Base-by-base conservation (phyloP, 164 flowering plant species). In the Buxus sempervirens region DNA sequence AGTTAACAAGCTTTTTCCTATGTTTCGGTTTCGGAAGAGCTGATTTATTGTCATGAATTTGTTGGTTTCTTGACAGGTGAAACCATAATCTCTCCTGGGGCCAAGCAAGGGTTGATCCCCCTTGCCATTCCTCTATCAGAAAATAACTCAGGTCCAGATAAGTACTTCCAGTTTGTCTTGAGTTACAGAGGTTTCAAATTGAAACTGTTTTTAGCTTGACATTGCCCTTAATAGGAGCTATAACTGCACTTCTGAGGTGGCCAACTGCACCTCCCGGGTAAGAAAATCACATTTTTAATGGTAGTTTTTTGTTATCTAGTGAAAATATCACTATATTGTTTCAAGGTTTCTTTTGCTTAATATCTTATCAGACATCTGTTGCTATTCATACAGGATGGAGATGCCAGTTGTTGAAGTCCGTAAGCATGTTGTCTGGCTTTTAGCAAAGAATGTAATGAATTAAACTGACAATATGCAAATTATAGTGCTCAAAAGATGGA, bases 391-490 rank as follows among this genome's bases (percentile, higher is more conserved):
- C 88, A 93, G 98, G 73, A 87, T 91, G 96, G 96, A 94, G 74
- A 90, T 94, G 93, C 98, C 97, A 65, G 95, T 94, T 57, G 97
- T 94, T 58, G 96, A 91, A 72, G 95, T 91, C 45, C 86, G 76
- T 27, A 82, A 80, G 72, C 74, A 87, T 77, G 95, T 96, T 19
- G 96, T 94, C 58, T 87, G 88, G 89, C 95, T 91, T 66, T 82
- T 91, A 73, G 97, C 98, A 68, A 91, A 88, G 80, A 88, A 79
- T 83, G 98, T 93, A 75, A 84, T 79, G 63, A 24, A 42, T 70
- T 15, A 27, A 65, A 25, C 54, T 56, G 42, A 19, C 6, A 24
- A 16, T 51, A 26, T 42, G 59, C 54, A 18, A 16, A 58, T 24
- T 58, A 19, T 32, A 23, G 60, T 60, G 15, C 26, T 53, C 26